Evolutionary conservation across 495 filamentous ascomycete genomes (phyloP).

Genomic region (Pseudotulostoma volvatum): DNA sequence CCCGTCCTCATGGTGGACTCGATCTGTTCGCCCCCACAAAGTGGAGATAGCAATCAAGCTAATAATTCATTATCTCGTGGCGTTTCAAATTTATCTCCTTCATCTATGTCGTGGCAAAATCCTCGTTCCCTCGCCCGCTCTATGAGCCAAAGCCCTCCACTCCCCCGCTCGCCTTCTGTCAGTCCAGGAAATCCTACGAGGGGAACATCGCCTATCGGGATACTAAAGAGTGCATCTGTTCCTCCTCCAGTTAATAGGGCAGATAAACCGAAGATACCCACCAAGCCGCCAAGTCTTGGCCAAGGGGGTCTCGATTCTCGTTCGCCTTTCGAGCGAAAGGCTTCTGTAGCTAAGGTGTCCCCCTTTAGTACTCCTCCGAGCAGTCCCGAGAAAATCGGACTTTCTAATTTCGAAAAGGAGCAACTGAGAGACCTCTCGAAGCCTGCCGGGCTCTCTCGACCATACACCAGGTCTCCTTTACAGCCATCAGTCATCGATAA

Average conservation of each 20-base stretch:
- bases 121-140: neutral
- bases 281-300: constrained; percentile 25
- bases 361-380: constrained; percentile 85
- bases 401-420: constrained; percentile 1
- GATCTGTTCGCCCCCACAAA: constrained; percentile 53
- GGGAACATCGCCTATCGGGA: constrained; percentile 12
- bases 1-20: constrained; percentile 60
- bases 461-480: constrained; percentile 11
- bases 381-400: constrained; percentile 43
- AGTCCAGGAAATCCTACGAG: constrained; percentile 9
- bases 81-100: neutral
- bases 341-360: constrained; percentile 44
- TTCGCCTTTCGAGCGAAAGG: constrained; percentile 19
- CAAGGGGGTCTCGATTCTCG: constrained; percentile 16
- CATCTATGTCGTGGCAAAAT: constrained; percentile 2
- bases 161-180: neutral
- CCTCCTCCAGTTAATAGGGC: constrained; percentile 68
- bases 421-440: constrained; percentile 1
- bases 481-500: constrained; percentile 12
- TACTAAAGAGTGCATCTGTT: constrained; percentile 22
- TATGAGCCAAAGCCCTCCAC: neutral
- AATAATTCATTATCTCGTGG: constrained; percentile 2
- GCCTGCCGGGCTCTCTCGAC: constrained; percentile 1
- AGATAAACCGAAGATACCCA: constrained; percentile 60
- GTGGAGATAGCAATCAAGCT: constrained; percentile 4